Evolutionary conservation across 177 flowering plant genomes (phyloP), one percentile per base, ranked within the genome.

Genomic region (Vitis hybrid): DNA sequence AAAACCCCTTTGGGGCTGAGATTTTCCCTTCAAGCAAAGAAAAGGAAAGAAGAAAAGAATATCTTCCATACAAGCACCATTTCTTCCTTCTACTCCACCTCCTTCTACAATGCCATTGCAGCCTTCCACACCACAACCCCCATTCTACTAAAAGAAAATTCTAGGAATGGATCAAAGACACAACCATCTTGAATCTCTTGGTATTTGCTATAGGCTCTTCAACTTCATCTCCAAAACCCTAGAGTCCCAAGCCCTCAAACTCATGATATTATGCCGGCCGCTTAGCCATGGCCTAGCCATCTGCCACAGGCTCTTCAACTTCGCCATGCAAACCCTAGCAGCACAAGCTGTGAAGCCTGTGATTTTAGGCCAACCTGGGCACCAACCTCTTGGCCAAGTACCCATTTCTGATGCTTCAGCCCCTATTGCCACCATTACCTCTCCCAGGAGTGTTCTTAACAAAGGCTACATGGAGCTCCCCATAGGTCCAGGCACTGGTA

Each of bases 81-180:
- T 8, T 16, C 55, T 60, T 65, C 9, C 74, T 62, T 67, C 11
- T 21, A 21, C 56, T 49, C 14, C 7, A 62, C 27, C 65, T 62
- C 18, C 6, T n/a, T n/a, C n/a, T 8, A 40, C 46, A 40, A 40
- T 40, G 46, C 9, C 46, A 40, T 16, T 12, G 12, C 56, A 54
- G 16, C 56, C n/a, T 16, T 16, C 49, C 12, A n/a, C 66, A n/a
- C 15, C n/a, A 30, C 27, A n/a, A 14, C 11, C 56, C 15, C 9
- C 46, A 6, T 40, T 40, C 46, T 40, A 40, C 46, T 40, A 40
- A 40, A 40, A 57, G 16, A 27, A 18, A 49, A 32, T 14, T 35
- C 40, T 21, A 67, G 13, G 69, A 18, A 77, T 80, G 83, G 79
- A 74, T 75, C 66, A 62, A 11, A 69, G 56, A 50, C 67, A 69